Conservation (phyloP, 352 stramenopile genomes). For the Globisporangium perplexum region DNA sequence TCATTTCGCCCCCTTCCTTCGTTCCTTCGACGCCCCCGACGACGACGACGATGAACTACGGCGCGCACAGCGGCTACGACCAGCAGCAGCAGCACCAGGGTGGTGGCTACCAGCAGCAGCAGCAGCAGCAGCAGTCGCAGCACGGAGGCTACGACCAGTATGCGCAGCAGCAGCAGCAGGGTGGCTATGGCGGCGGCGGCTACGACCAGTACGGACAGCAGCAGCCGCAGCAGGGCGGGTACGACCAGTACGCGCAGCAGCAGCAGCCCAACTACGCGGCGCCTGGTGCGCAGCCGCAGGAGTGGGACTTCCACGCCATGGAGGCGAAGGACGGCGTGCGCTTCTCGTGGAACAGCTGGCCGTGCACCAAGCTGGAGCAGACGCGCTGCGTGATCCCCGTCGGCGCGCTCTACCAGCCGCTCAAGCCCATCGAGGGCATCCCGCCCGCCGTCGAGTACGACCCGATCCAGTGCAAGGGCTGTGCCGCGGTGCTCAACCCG, state of each 20-base stretch:
- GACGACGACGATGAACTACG: conserved; percentile 37
- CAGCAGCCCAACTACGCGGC: conserved; percentile 22
- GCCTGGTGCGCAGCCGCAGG: conserved; percentile 66
- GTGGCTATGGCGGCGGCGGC: conserved; percentile 22
- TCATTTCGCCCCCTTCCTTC: neutral
- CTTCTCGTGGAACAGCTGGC: conserved; percentile 99
- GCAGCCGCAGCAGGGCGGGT: conserved; percentile 17
- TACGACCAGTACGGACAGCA: conserved; percentile 46
- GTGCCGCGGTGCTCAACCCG: conserved; percentile 96
- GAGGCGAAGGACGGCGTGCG: conserved; percentile 92
- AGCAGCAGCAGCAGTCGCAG: conserved; percentile 24
- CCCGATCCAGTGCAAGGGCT: conserved; percentile 97
- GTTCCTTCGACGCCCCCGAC: neutral
- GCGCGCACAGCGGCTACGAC: conserved; percentile 25
- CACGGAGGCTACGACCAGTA: conserved; percentile 34
- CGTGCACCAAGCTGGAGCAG: conserved; percentile 96
- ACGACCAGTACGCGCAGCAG: conserved; percentile 41
- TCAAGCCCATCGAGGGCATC: conserved; percentile 96
- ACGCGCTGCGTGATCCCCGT: conserved; percentile 97
- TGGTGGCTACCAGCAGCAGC: neutral
- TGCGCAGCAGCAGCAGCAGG: conserved; percentile 24
- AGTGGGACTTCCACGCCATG: conserved; percentile 83
- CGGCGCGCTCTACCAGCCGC: conserved; percentile 92
- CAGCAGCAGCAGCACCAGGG: conserved; percentile 9
- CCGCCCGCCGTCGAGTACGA: conserved; percentile 95